Conservation (phyloP, 768 basidiomycete genomes). For the Fomitopsis pulvina region DNA sequence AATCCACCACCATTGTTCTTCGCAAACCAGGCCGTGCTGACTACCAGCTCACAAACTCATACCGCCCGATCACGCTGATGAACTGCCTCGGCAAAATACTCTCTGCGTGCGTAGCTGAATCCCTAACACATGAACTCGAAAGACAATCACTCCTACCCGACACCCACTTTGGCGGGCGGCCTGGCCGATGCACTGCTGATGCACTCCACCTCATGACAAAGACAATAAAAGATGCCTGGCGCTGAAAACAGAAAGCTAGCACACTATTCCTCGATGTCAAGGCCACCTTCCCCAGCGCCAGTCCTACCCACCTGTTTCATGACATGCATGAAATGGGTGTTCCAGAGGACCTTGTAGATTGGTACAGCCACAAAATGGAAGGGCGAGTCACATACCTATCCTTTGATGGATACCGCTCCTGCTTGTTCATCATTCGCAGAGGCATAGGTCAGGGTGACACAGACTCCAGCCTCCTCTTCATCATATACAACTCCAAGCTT, state of each 20-base stretch:
- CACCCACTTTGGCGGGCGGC: slow-evolving; percentile 20
- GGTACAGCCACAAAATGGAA: slow-evolving; percentile 9
- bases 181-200: slow-evolving; percentile 18
- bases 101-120: slow-evolving; percentile 14
- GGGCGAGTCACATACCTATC: slow-evolving; percentile 13
- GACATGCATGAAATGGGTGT: slow-evolving; percentile 8
- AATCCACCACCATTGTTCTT: slow-evolving; percentile 25
- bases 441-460: slow-evolving; percentile 29
- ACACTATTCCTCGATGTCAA: slow-evolving; percentile 27
- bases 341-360: slow-evolving; percentile 13
- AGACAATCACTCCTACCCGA: slow-evolving; percentile 5
- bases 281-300: slow-evolving; percentile 21
- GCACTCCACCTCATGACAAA: slow-evolving; percentile 16
- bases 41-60: slow-evolving; percentile 29
- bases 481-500: too few relatives aligned
- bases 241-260: slow-evolving; percentile 19
- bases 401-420: slow-evolving; percentile 21
- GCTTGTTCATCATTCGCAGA: slow-evolving; percentile 12
- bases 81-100: slow-evolving; percentile 18
- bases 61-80: slow-evolving; percentile 32
- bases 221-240: slow-evolving; percentile 18
- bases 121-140: slow-evolving; percentile 5
- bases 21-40: slow-evolving; percentile 29
- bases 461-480: slow-evolving; percentile 22
- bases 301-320: slow-evolving; percentile 7